Base-by-base conservation (phyloP, 768 basidiomycete species). In the Naganishia friedmannii region DNA sequence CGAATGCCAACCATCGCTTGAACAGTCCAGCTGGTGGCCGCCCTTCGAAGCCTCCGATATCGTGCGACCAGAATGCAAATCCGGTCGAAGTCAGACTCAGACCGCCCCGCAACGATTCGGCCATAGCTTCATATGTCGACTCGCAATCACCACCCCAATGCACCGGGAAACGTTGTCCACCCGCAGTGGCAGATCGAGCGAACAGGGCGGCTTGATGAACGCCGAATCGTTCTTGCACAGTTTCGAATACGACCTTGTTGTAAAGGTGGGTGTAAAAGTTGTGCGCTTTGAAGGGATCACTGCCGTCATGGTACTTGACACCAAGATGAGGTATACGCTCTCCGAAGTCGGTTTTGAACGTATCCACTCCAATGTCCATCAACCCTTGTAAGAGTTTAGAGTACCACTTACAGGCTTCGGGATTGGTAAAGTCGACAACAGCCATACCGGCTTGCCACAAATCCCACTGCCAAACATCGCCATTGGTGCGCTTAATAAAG, bases 31-130 rank as follows among this genome's bases (percentile, higher is more conserved):
- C 85, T 10, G 86, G 86, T 2, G 88, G 88, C 65, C 86, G 86
- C 12, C 88, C 88, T 72, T 90, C 89, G 73, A 89, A 90, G 0
- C 89, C 89, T 29, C 89, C 89, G 67, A 91, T 89, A 75, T 91
- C 89, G 77, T 89, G 88, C 21, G 87, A 87, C 8, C 88, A 86
- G 79, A 86, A 90, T 0, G 85, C 88, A 73, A 89, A 91, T 0
- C 89, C 89, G 34, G 88, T 89, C 5, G 84, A 70, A 0, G 87
- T 88, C 66, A 90, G 79, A 46, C 87, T 87, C n/a, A 91, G 80
- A 1, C 81, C 79, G 12, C 89, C 89, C 5, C 89, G 84, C 65
- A 90, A 80, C 0, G 88, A 86, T 79, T 91, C 89, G 0, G 87
- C 88, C 89, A 91, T 90, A 4, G 88, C 89, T 77, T 89, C 88